Evolutionary conservation across 305 asterid species (phyloP).

Genomic region (Fraxinus greggii): DNA sequence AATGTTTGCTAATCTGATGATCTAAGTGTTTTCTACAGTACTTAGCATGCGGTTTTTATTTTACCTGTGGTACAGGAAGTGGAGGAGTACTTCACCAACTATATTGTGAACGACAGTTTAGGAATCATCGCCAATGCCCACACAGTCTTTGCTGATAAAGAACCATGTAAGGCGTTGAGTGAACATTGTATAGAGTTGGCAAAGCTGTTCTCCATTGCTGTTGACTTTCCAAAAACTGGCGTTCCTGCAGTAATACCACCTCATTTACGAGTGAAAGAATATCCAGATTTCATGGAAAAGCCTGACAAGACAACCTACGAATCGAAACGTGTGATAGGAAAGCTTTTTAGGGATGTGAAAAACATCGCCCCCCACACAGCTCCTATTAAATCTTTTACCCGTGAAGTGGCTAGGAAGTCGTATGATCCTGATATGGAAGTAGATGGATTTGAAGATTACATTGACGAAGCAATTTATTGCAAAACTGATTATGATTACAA

Average conservation of each 20-base stretch:
- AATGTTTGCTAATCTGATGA: neutral
- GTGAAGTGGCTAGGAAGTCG: conserved; percentile 52
- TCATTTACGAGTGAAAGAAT: conserved; percentile 63
- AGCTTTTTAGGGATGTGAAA: conserved; percentile 70
- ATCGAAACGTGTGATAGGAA: conserved; percentile 67
- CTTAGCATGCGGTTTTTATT: neutral
- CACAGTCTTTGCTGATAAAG: conserved; percentile 78
- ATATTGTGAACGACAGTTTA: conserved; percentile 77
- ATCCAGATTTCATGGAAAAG: conserved; percentile 97
- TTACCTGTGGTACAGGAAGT: conserved; percentile 57
- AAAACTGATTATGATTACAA: conserved; percentile 73
- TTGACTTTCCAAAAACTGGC: conserved; percentile 90
- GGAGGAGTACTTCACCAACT: conserved; percentile 78
- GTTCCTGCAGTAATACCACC: conserved; percentile 84
- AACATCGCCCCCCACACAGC: conserved; percentile 43
- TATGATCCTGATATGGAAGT: conserved; percentile 69
- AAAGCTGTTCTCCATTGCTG: conserved; percentile 66
- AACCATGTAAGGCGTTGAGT: conserved; percentile 50
- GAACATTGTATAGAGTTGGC: conserved; percentile 64
- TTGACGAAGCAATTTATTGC: conserved; percentile 59
- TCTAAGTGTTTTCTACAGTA: neutral
- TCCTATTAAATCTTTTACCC: conserved; percentile 46
- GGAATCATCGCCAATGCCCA: conserved; percentile 89
- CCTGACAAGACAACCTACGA: conserved; percentile 57
- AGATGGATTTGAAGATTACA: conserved; percentile 56